Evolutionary conservation across 176 grass and related monocot genomes (phyloP), one percentile per base, ranked within the genome.

Genomic region (Eragrostis curvula): DNA sequence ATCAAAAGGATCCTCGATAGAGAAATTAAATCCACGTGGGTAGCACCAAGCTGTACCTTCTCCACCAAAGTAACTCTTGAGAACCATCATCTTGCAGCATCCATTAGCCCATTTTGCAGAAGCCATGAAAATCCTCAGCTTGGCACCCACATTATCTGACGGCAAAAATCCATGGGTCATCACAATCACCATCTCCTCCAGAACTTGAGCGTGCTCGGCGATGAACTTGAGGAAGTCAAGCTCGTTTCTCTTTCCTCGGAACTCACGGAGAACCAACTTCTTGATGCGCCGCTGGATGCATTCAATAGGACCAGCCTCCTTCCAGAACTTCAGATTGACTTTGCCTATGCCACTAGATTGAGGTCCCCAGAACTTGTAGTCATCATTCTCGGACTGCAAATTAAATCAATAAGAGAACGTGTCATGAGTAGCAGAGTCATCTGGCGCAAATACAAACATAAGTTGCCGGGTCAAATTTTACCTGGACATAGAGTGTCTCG

Each of bases 161-260:
- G 60, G 61, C 10, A 46, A 79, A 50, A 6, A 30, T 29, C 60
- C 44, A 27, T 56, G 28, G 47, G 62, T 25, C 46, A 68, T 6
- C 8, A 55, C 48, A 68, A 68, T 27, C 30, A 80, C 30, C 30
- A 80, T 68, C 64, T 80, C 30, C 63, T 80, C 48, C n/a, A 80
- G 64, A 48, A 69, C 64, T n/a, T 28, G 64, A 23, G 30, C 78
- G 18, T 36, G 18, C 32, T 68, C 32, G 0, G 48, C 49, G 8
- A 79, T 40, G 61, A 53, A 79, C 62, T 67, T 67, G 62, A 79
- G 58, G 46, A 79, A 79, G 16, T 65, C 77, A 41, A 79, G 47
- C 63, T 79, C 77, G 2, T 20, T 79, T 36, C 7, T 79, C 0
- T 39, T 51, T 18, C 61, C 63, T 25, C 47, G 61, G 63, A 79